Evolutionary conservation across 2,329 filamentous ascomycete genomes (phyloP).

Genomic region (Colletotrichum tropicicola): DNA sequence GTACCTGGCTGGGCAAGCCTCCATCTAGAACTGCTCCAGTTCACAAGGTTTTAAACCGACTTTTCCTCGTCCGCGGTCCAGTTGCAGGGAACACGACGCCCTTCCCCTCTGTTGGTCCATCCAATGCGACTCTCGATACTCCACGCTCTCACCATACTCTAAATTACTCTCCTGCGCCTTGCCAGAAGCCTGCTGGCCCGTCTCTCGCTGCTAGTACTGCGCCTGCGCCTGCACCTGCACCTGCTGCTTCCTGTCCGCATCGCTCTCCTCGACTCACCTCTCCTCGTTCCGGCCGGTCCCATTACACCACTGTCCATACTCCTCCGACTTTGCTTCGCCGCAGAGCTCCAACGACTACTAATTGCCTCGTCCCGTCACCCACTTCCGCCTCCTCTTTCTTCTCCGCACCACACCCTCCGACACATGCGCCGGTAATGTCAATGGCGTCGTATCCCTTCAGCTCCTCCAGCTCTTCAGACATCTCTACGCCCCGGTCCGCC

Average conservation of each 20-base stretch:
- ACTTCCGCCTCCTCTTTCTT: slow-evolving; percentile 30
- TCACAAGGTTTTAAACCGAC: slow-evolving; percentile 41
- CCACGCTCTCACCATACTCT: slow-evolving; percentile 30
- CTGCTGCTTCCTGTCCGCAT: not conserved
- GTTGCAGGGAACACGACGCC: slow-evolving; percentile 27
- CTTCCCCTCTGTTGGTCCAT: slow-evolving; percentile 25
- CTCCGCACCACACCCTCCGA: slow-evolving; percentile 28
- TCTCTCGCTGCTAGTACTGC: not conserved
- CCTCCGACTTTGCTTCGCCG: slow-evolving; percentile 19
- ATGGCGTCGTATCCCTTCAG: slow-evolving; percentile 47
- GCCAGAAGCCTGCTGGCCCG: slow-evolving; percentile 1
- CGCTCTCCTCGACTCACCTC: slow-evolving; percentile 7
- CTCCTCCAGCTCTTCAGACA: slow-evolving; percentile 57
- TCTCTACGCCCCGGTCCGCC: slow-evolving; percentile 63
- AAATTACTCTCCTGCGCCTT: slow-evolving; percentile 28
- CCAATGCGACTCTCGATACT: slow-evolving; percentile 23
- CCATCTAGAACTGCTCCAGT: slow-evolving; percentile 20
- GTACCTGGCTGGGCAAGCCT: slow-evolving; percentile 27
- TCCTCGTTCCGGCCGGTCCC: slow-evolving; percentile 22
- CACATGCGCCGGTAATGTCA: slow-evolving; percentile 31
- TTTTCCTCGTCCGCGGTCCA: slow-evolving; percentile 41
- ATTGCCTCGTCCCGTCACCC: slow-evolving; percentile 28
- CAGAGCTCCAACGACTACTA: slow-evolving; percentile 28
- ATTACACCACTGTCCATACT: slow-evolving; percentile 22
- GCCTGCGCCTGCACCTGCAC: not conserved